These are phyloP conservation scores for Rhodotorula sp. DNA, from an alignment of 1,284 basidiomycete genomes.

Conservation along the genomic window DNA sequence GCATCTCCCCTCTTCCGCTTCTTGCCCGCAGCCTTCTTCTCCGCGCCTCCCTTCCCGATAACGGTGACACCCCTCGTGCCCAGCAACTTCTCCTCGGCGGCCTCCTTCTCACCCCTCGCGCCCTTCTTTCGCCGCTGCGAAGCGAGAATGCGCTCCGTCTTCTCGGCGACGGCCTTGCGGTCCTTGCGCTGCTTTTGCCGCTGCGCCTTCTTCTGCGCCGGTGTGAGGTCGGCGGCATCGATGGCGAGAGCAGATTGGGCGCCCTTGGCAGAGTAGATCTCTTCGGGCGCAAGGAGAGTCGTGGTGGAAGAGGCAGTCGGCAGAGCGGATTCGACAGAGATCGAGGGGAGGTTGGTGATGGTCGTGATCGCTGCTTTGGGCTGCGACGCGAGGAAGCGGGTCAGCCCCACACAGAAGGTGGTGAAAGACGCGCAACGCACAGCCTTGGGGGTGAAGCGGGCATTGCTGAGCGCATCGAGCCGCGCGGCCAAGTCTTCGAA, in stretches of 20 bases:
- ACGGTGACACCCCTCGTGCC: constrained; percentile 45
- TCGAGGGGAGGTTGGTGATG: constrained; percentile 76
- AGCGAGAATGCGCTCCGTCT: constrained; percentile 60
- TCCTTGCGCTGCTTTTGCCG: constrained; percentile 72
- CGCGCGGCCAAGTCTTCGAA: constrained; percentile 88
- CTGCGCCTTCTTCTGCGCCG: constrained; percentile 73
- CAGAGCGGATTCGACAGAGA: constrained; percentile 85
- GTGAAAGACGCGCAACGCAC: no score
- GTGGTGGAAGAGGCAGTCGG: constrained; percentile 74
- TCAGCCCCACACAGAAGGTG: no score
- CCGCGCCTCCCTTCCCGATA: constrained; percentile 42
- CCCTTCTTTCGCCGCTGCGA: constrained; percentile 59
- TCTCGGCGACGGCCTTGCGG: constrained; percentile 59
- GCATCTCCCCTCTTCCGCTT: constrained; percentile 29
- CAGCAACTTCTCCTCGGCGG: constrained; percentile 42
- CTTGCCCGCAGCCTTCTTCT: constrained; percentile 19
- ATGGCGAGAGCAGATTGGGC: constrained; percentile 51
- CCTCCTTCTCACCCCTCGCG: constrained; percentile 68
- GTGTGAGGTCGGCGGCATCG: constrained; percentile 74
- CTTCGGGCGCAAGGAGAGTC: constrained; percentile 89
- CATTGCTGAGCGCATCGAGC: constrained; percentile 89
- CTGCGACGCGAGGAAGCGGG: constrained; percentile 52
- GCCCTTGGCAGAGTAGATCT: constrained; percentile 62
- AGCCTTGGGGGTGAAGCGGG: constrained; percentile 92
- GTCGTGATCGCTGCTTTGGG: constrained; percentile 88